Conservation (phyloP, 2,329 filamentous ascomycete species). For the Incumbomyces lentus region DNA sequence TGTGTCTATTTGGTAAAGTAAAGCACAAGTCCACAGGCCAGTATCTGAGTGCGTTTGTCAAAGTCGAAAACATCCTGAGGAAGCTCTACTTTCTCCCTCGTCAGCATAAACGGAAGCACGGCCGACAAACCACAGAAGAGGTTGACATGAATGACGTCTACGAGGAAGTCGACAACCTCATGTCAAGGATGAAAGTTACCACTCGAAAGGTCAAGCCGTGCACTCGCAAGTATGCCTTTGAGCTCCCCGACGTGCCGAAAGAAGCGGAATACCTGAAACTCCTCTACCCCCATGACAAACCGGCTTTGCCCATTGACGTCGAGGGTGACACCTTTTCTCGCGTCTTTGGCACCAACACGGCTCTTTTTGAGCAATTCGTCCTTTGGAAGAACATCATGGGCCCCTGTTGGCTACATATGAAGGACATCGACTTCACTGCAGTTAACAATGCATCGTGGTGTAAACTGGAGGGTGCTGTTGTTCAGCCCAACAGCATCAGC, state of each 20-base stretch:
- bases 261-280: conserved; percentile 89
- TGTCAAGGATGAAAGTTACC: conserved; percentile 74
- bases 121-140: conserved; percentile 62
- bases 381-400: conserved; percentile 99
- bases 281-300: conserved; percentile 88
- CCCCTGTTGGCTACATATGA: conserved; percentile 90
- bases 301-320: conserved; percentile 57
- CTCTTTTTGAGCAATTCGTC: conserved; percentile 95
- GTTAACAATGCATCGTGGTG: conserved; percentile 93
- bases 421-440: conserved; percentile 69
- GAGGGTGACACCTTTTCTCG: conserved; percentile 85
- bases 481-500: conserved; percentile 65
- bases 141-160: conserved; percentile 85
- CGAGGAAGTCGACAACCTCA: conserved; percentile 73
- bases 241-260: conserved; percentile 74
- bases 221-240: conserved; percentile 89
- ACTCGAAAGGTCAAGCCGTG: conserved; percentile 92
- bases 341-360: conserved; percentile 86
- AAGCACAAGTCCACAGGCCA: conserved; percentile 70
- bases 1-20: conserved; percentile 94
- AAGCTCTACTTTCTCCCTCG: conserved; percentile 91
- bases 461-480: conserved; percentile 80
- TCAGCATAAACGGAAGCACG: conserved; percentile 47
- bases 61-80: conserved; percentile 84
- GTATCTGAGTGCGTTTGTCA: conserved; percentile 88